Evolutionary conservation across 2,329 filamentous ascomycete species (phyloP).

Genomic region (Fusarium globosum): DNA sequence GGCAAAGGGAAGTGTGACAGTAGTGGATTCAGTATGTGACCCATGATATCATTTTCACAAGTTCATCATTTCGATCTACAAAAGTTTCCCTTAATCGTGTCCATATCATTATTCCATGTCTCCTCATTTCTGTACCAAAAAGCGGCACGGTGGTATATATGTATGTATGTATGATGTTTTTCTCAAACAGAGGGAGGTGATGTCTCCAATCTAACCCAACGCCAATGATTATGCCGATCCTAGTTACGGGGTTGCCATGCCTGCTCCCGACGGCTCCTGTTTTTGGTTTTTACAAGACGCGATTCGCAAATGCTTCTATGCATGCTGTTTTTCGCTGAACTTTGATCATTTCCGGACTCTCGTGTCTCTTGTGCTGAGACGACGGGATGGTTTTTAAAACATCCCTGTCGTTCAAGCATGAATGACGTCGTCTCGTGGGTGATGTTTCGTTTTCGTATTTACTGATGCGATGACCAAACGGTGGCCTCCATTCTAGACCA

Average conservation of each 20-base stretch:
- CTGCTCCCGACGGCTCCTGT: slow-evolving; percentile 14
- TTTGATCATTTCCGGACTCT: not conserved
- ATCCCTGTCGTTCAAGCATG: slow-evolving; percentile 11
- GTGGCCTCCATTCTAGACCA: slow-evolving; percentile 64
- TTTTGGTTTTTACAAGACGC: slow-evolving; percentile 37
- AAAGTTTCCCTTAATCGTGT: not conserved
- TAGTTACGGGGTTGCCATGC: slow-evolving; percentile 5
- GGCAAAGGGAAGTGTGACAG: not conserved
- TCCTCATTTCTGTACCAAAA: slow-evolving; percentile 9
- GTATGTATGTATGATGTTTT: slow-evolving; percentile 7
- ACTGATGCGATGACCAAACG: not conserved
- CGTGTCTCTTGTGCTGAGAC: not conserved
- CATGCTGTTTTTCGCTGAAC: slow-evolving; percentile 18
- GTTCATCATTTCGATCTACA: not conserved
- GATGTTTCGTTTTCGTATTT: slow-evolving; percentile 5
- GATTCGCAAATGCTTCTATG: slow-evolving; percentile 27
- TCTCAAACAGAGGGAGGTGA: slow-evolving; percentile 24
- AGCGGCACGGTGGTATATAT: slow-evolving; percentile 17
- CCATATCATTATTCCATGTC: not conserved
- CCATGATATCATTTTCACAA: not conserved
- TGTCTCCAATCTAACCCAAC: slow-evolving; percentile 43
- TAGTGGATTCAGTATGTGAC: not conserved
- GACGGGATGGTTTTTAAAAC: not conserved
- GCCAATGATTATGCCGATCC: slow-evolving; percentile 41
- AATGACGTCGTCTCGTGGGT: slow-evolving; percentile 29